Conservation (phyloP, 495 filamentous ascomycete genomes). For the Daldinia vernicosa region DNA sequence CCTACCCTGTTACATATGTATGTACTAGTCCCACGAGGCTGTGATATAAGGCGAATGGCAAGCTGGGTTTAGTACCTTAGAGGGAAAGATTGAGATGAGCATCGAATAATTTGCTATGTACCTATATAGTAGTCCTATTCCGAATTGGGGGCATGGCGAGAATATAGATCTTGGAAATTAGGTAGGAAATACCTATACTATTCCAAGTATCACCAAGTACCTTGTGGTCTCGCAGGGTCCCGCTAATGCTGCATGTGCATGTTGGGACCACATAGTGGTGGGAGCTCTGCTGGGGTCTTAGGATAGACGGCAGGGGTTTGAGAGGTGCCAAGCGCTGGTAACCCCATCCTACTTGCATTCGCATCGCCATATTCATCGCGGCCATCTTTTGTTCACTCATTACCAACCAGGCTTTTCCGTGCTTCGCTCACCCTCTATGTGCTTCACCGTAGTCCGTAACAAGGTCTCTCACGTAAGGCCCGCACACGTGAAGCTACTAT, state of each 20-base stretch:
- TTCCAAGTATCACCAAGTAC: conserved; percentile 45
- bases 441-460: conserved; percentile 27
- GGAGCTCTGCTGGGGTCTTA: conserved; percentile 38
- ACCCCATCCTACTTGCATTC: conserved; percentile 42
- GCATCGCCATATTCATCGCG: conserved; percentile 40
- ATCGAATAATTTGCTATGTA: conserved; percentile 20
- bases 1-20: too few species aligned
- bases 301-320: conserved; percentile 39
- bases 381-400: conserved; percentile 28
- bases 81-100: conserved; percentile 14
- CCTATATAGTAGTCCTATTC: conserved; percentile 15
- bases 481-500: conserved; percentile 31
- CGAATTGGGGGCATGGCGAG: conserved; percentile 21
- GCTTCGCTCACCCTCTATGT: conserved; percentile 16
- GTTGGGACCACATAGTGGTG: conserved; percentile 43
- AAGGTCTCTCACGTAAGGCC: conserved; percentile 23
- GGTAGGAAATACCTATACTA: conserved; percentile 24
- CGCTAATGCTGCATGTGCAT: conserved; percentile 39
- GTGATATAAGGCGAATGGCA: conserved; percentile 12
- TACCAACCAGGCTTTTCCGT: conserved; percentile 8
- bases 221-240: conserved; percentile 41
- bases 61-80: conserved; percentile 12
- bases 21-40: conserved; percentile 18
- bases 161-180: conserved; percentile 15
- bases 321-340: conserved; percentile 45